Evolutionary conservation across 2,329 filamentous ascomycete genomes (phyloP), one percentile per base, ranked within the genome.

Genomic region (Ophiocordyceps camponoti-leonardi): DNA sequence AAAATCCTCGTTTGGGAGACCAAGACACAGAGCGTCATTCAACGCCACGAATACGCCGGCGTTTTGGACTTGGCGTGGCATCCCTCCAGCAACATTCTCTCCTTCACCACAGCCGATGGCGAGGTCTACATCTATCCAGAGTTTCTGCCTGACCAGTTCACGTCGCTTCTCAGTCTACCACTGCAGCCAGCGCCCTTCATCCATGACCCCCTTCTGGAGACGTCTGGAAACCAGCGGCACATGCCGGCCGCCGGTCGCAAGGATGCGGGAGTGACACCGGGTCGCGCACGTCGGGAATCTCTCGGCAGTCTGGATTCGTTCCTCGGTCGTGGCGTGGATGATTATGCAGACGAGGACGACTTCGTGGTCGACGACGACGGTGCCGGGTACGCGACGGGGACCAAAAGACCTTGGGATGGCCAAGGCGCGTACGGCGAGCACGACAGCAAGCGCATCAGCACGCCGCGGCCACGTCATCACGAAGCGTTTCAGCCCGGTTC

Each of bases 281-380:
- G 72, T 45, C 67, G 70, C 45, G 68, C 68, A 43, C 70, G 82
- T 49, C 66, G 69, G 49, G 77, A 74, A n/a, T 81, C 80, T 0
- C 68, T 80, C 1, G 84, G 87, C 49, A 87, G 85, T 39, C 68
- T 94, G 2, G 86, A 92, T 58, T 86, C 87, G 45, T 77, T 94
- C n/a, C 71, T 94, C 2, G 79, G 73, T 19, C 76, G 77, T 0
- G 65, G 66, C 16, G 58, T 74, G 56, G 62, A 70, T 7, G 16
- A n/a, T 6, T 18, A 37, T 53, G 56, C 67, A 10, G 58, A 79
- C 65, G 68, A 70, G 23, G 83, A 86, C 40, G 86, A 86, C 50
- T 98, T 96, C 59, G 85, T 98, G 2, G 79, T 87, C 6, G 92
- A 98, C 55, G 92, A 98, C 51, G 92, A 98, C 57, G 88, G 88